phyloP scores from a whole-genome alignment of 257 asterid genomes.

The Jacaranda copaia region DNA sequence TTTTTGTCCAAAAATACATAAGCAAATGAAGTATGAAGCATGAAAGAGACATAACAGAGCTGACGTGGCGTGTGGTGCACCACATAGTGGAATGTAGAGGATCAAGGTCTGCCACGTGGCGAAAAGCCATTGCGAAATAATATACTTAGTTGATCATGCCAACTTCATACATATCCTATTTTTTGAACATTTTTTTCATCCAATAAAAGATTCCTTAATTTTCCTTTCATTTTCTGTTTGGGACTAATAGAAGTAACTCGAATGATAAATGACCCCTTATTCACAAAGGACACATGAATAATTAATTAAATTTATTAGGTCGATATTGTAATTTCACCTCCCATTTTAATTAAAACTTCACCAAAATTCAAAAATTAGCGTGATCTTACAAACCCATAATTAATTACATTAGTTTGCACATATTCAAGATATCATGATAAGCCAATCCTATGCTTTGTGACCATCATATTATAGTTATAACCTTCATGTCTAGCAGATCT shows the following conservation, averaged over 20 bases:
- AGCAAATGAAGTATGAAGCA: not conserved
- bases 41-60: not conserved
- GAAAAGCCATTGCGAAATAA: not conserved
- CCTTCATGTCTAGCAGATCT: too few relatives aligned
- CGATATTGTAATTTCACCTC: not conserved
- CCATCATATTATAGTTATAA: too few relatives aligned
- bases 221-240: not conserved
- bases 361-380: too few relatives aligned
- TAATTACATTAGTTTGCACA: not conserved
- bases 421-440: too few relatives aligned
- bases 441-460: too few relatives aligned
- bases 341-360: too few relatives aligned
- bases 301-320: not conserved
- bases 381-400: too few relatives aligned
- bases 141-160: slow-evolving; percentile 15
- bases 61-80: slow-evolving; percentile 5
- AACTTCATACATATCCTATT: not conserved
- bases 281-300: not conserved
- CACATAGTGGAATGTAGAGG: not conserved
- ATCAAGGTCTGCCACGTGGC: slow-evolving; percentile 26
- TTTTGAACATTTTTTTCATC: not conserved
- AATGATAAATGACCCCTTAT: not conserved
- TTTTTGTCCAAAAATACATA: too few relatives aligned
- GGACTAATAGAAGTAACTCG: too few relatives aligned
- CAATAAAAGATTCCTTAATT: not conserved